Base-by-base conservation (phyloP, 345 rosid species). In the Salix brachista region DNA sequence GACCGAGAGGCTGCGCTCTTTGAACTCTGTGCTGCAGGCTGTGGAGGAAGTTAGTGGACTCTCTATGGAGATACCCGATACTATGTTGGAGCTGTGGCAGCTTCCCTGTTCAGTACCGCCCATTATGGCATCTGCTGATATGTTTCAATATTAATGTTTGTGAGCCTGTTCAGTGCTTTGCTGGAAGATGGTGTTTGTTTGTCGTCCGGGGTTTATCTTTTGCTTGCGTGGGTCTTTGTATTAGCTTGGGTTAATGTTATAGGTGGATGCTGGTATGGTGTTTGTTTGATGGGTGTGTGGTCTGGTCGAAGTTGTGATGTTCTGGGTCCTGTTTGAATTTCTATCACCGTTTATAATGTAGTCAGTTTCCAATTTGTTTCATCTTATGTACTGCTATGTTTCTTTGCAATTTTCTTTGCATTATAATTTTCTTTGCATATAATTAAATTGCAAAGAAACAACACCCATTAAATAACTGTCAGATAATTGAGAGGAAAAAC, bases 11-110 rank as follows among this genome's bases (percentile, higher is more conserved):
- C 81, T 93, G 8, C 81, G 88, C 71, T 89, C 92, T 0, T 56
- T 84, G 84, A 80, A 82, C 76, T 87, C 92, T 19, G 87, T 89
- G 44, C 88, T 90, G 78, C 88, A 86, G 82, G 80, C 86, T 62
- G 87, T 84, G 75, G 93, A 82, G 72, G 93, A 88, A 19, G 87
- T 87, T 37, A 82, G 88, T 30, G 99, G 93, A 16, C 79, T 84
- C 4, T 62, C 64, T 0, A 65, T 95, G 80, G 97, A 90, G 46
- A 90, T 90, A 32, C 97, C 94, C 0, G 92, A 87, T 48, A 75
- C 88, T 32, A 71, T 88, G 69, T 78, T 83, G 82, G 80, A 85
- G 18, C 94, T 96, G 0, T 90, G 92, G 97, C 92, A 85, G 80
- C 82, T 85, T 36, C 89, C 93, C 34, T 87, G 86, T 28, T 83